These are phyloP conservation scores for Penicillium sp. DNA, from an alignment of 2,329 filamentous ascomycete species.

Conservation along the genomic window DNA sequence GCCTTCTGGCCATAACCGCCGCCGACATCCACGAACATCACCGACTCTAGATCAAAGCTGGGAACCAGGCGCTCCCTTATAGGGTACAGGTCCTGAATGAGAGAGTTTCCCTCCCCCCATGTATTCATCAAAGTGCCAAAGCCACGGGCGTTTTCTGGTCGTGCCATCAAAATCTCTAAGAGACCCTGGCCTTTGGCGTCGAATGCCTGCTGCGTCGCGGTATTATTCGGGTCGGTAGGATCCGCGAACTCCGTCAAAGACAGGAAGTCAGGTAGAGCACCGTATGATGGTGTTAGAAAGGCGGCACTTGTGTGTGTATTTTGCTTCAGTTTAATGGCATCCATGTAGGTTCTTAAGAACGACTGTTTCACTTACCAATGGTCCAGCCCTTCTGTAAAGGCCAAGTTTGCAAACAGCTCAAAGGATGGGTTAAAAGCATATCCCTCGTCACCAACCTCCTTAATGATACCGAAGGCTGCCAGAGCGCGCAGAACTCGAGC, in stretches of 20 bases:
- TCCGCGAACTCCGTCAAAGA: neutral
- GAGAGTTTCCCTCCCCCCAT: neutral
- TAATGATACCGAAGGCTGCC: constrained; percentile 16
- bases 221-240: neutral
- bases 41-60: constrained; percentile 1
- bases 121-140: constrained; percentile 6
- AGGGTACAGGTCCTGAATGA: constrained; percentile 10
- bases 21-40: constrained; percentile 1
- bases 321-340: neutral
- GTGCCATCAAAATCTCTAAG: neutral
- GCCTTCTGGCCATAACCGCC: constrained; percentile 5
- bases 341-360: neutral
- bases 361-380: constrained; percentile 14
- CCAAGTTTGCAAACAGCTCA: constrained; percentile 14
- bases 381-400: constrained; percentile 15
- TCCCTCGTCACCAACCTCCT: constrained; percentile 13
- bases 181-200: neutral
- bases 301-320: neutral
- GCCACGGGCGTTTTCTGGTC: constrained; percentile 16
- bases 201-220: neutral
- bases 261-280: neutral
- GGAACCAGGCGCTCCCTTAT: neutral
- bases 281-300: neutral
- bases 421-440: constrained; percentile 19
- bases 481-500: constrained; percentile 21